Percentiles rank a stretch among this genome's conserved stretches.
phyloP scores from a whole-genome alignment of 2,329 filamentous ascomycete species.

The Elsinoe batatas region DNA sequence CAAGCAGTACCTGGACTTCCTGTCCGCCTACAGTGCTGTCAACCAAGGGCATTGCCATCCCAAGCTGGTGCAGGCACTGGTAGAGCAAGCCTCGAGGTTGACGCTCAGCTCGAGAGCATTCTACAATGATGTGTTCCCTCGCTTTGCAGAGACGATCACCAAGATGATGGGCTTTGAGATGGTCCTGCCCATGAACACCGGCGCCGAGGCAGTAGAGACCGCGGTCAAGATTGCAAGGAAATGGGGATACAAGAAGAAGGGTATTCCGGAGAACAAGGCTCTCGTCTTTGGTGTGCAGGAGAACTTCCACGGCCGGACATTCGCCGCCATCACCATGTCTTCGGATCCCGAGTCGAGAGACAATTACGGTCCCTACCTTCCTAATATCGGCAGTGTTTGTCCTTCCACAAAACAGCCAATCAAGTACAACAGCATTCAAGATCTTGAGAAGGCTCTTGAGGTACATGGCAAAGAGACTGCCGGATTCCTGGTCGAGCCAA shows the following conservation, averaged over 20 bases:
- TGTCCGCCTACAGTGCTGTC: constrained; percentile 94
- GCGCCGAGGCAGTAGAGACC: constrained; percentile 91
- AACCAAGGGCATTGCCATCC: constrained; percentile 98
- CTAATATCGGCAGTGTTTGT: constrained; percentile 67
- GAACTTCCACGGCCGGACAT: constrained; percentile 95
- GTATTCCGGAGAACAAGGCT: constrained; percentile 73
- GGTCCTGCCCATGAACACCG: constrained; percentile 97
- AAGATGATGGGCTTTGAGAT: constrained; percentile 90
- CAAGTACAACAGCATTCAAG: constrained; percentile 74
- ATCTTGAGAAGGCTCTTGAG: constrained; percentile 70
- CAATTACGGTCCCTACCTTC: constrained; percentile 94
- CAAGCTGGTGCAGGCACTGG: constrained; percentile 81
- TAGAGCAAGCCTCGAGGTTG: constrained; percentile 78
- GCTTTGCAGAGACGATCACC: constrained; percentile 87
- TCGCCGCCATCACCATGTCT: constrained; percentile 90
- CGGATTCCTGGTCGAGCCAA: constrained; percentile 90
- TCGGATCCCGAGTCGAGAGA: constrained; percentile 91
- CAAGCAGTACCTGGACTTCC: constrained; percentile 90
- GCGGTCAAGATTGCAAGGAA: constrained; percentile 93
- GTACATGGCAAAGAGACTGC: constrained; percentile 75
- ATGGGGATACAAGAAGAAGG: constrained; percentile 96
- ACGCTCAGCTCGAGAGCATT: constrained; percentile 92
- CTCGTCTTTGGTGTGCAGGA: constrained; percentile 74
- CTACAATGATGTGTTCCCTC: constrained; percentile 96
- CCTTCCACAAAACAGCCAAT: constrained; percentile 70